A percentile compares a stretch with the other conserved stretches of the same genome.
Conservation (phyloP, 345 rosid species). For the Acer negundo region DNA sequence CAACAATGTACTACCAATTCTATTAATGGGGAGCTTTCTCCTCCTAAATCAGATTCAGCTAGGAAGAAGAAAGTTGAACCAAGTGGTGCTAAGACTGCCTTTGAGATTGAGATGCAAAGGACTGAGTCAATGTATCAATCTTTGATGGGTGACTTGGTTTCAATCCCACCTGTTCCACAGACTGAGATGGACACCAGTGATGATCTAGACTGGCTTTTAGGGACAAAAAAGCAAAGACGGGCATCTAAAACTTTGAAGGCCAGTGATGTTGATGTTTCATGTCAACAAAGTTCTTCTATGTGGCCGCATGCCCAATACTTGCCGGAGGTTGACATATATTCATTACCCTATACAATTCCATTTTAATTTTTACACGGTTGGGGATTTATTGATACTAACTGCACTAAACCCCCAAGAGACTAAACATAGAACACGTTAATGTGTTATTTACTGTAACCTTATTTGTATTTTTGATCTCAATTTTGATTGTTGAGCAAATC, state of each 20-base stretch:
- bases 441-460: background rate
- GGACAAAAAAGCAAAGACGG: slow-evolving; percentile 3
- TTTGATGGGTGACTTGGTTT: slow-evolving; percentile 51
- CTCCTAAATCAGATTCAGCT: slow-evolving; percentile 6
- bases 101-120: slow-evolving; percentile 14
- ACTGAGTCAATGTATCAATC: slow-evolving; percentile 31
- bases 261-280: slow-evolving; percentile 6
- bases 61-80: background rate
- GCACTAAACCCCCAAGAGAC: background rate
- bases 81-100: background rate
- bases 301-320: slow-evolving; percentile 49
- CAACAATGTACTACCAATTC: background rate
- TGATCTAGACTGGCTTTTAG: slow-evolving; percentile 62
- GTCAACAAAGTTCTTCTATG: background rate
- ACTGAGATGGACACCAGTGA: slow-evolving; percentile 16
- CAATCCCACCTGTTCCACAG: slow-evolving; percentile 13
- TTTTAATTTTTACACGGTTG: slow-evolving; percentile 29
- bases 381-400: background rate
- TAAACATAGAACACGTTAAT: background rate
- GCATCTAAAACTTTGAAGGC: slow-evolving; percentile 3
- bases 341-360: slow-evolving; percentile 66
- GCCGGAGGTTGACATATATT: slow-evolving; percentile 45
- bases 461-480: background rate
- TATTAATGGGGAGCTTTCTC: background rate
- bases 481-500: background rate